A percentile compares a stretch with the other conserved stretches of the same genome.
Evolutionary conservation across 148 eudicot genomes (phyloP).

Genomic region (Vaccinium macrocarpon): DNA sequence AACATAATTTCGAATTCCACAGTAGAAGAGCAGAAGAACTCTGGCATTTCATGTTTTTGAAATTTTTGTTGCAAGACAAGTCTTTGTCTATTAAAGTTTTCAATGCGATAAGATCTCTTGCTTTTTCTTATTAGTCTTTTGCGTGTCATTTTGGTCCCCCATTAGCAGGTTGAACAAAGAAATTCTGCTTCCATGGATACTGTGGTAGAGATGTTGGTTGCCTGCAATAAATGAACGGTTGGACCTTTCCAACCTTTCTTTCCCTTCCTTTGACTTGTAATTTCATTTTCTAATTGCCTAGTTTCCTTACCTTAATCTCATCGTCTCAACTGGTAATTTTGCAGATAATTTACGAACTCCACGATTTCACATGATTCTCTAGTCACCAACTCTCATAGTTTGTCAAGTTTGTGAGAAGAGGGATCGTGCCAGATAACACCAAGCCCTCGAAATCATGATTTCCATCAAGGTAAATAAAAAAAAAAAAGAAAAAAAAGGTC

Average conservation of each 20-base stretch:
- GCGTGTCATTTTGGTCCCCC: constrained; percentile 34
- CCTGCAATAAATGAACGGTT: neutral
- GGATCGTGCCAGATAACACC: neutral
- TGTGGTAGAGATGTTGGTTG: constrained; percentile 23
- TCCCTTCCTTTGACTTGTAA: neutral
- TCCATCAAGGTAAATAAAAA: neutral
- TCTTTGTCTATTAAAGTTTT: neutral
- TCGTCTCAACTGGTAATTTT: neutral
- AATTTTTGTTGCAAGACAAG: neutral
- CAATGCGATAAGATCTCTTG: neutral
- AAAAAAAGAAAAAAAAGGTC: too few species aligned
- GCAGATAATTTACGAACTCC: neutral
- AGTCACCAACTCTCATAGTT: neutral
- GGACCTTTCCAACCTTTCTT: constrained; percentile 11
- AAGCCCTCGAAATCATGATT: neutral
- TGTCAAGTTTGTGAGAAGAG: neutral
- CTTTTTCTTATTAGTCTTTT: neutral
- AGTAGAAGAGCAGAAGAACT: neutral
- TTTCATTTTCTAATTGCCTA: constrained; percentile 9
- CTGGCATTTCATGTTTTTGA: neutral
- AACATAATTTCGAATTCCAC: neutral
- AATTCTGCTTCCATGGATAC: constrained; percentile 12
- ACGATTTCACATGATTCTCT: neutral
- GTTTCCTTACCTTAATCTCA: neutral
- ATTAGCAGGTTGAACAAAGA: constrained; percentile 24